Percentiles rank a stretch among this genome's conserved stretches.
phyloP scores from a whole-genome alignment of 2,329 filamentous ascomycete genomes.

The Mycogone perniciosa region DNA sequence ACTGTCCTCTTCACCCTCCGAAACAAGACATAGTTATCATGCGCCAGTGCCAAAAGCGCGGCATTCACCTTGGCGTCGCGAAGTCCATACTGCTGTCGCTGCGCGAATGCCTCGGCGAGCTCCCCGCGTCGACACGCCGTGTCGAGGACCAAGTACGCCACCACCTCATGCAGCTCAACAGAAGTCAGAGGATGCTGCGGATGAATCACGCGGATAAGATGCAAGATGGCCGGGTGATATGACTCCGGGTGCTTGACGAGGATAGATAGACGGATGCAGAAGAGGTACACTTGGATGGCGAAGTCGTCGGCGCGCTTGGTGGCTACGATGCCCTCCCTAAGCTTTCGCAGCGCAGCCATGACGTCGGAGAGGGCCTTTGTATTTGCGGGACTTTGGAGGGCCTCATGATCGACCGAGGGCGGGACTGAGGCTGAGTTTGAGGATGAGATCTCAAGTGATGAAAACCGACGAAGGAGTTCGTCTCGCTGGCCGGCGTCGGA shows the following conservation, averaged over 20 bases:
- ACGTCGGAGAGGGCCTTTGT: constrained; percentile 65
- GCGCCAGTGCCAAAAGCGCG: constrained; percentile 63
- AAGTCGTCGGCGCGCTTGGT: constrained; percentile 72
- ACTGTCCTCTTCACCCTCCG: constrained; percentile 64
- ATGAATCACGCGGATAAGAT: constrained; percentile 70
- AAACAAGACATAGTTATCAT: constrained; percentile 78
- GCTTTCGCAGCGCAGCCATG: constrained; percentile 79
- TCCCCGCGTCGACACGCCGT: constrained; percentile 77
- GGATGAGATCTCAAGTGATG: constrained; percentile 43
- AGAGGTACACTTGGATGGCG: constrained; percentile 82
- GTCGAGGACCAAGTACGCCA: constrained; percentile 77
- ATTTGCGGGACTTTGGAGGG: constrained; percentile 27
- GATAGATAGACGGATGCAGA: constrained; percentile 79
- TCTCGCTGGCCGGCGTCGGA: constrained; percentile 64
- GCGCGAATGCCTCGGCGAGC: constrained; percentile 63
- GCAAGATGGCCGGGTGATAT: constrained; percentile 79
- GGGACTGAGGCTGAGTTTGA: background rate
- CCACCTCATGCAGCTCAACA: constrained; percentile 71
- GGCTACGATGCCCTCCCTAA: constrained; percentile 83
- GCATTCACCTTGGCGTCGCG: constrained; percentile 62
- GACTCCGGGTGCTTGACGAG: constrained; percentile 77
- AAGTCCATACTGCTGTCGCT: constrained; percentile 56
- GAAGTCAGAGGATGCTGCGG: constrained; percentile 58
- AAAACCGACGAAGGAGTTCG: constrained; percentile 69
- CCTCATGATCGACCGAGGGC: constrained; percentile 3